phyloP scores from a whole-genome alignment of 2,329 filamentous ascomycete genomes.

The Macrophomina pseudophaseolina region DNA sequence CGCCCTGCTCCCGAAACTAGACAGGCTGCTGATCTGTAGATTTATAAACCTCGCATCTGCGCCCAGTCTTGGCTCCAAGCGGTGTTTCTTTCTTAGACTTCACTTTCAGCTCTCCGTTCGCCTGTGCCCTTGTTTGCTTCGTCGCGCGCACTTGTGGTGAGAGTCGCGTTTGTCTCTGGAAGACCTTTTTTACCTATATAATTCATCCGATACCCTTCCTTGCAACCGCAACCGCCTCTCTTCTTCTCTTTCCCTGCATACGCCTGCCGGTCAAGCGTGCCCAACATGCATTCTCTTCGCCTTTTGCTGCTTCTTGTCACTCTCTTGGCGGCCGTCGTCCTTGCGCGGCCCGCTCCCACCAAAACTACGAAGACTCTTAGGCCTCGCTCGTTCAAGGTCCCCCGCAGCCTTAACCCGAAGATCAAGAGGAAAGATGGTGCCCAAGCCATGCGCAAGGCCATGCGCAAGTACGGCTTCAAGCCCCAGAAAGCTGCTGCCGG shows the following conservation, averaged over 20 bases:
- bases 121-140: constrained; percentile 14
- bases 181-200: constrained; percentile 2
- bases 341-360: constrained; percentile 51
- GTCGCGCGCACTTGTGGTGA: constrained; percentile 4
- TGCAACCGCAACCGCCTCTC: neutral
- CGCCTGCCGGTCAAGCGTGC: constrained; percentile 26
- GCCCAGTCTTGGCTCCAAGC: constrained; percentile 21
- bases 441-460: constrained; percentile 67
- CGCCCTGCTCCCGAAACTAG: neutral
- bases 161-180: constrained; percentile 22
- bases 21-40: neutral
- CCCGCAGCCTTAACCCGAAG: constrained; percentile 60
- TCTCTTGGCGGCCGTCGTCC: constrained; percentile 54
- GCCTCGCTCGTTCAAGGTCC: constrained; percentile 67
- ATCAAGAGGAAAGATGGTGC: constrained; percentile 61
- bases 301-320: constrained; percentile 51
- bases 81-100: constrained; percentile 19
- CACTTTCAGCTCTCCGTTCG: constrained; percentile 7
- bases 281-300: constrained; percentile 42
- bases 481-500: constrained; percentile 44
- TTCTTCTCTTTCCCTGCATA: neutral
- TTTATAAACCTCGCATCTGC: constrained; percentile 15
- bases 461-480: constrained; percentile 67
- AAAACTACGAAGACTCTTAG: constrained; percentile 40
- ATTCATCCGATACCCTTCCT: neutral